Evolutionary conservation across 1,284 basidiomycete species (phyloP).

Genomic region (Ganoderma resinaceum): DNA sequence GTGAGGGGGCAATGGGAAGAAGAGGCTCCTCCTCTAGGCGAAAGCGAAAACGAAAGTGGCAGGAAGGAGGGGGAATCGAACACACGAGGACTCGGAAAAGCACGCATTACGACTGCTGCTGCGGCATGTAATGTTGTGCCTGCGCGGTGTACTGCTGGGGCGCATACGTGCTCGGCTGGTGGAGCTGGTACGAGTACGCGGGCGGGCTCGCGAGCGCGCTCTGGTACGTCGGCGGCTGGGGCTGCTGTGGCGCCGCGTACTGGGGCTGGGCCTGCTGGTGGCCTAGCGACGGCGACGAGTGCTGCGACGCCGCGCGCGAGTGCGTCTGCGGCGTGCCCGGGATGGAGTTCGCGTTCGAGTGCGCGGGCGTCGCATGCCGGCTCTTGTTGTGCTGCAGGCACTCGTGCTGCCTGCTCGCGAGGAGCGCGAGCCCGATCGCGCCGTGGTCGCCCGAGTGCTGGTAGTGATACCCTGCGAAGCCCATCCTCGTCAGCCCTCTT

Average conservation of each 20-base stretch:
- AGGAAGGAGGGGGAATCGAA: constrained; percentile 3
- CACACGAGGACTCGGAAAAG: neutral
- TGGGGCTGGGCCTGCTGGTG: constrained; percentile 16
- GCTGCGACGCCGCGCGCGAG: constrained; percentile 31
- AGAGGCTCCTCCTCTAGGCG: neutral
- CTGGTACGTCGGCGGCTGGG: constrained; percentile 47
- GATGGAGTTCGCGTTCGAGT: constrained; percentile 26
- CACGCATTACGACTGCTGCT: neutral
- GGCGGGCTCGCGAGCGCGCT: constrained; percentile 57
- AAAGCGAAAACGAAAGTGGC: constrained; percentile 6
- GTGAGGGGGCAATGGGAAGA: constrained; percentile 9
- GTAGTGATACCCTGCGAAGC: constrained; percentile 82
- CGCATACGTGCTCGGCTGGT: constrained; percentile 16
- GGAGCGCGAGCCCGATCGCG: constrained; percentile 81
- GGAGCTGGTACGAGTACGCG: constrained; percentile 37
- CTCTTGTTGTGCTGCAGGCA: constrained; percentile 46
- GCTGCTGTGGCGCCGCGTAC: constrained; percentile 13
- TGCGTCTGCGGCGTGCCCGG: constrained; percentile 9
- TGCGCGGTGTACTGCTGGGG: constrained; percentile 20
- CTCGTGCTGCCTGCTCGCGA: constrained; percentile 87
- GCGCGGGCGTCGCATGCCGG: constrained; percentile 37
- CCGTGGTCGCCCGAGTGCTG: constrained; percentile 97
- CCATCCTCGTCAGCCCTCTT: neutral
- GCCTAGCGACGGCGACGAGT: constrained; percentile 28
- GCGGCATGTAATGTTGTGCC: constrained; percentile 12